Evolutionary conservation across 2,329 filamentous ascomycete species (phyloP), one percentile per base, ranked within the genome.

Genomic region (Canariomyces notabilis): DNA sequence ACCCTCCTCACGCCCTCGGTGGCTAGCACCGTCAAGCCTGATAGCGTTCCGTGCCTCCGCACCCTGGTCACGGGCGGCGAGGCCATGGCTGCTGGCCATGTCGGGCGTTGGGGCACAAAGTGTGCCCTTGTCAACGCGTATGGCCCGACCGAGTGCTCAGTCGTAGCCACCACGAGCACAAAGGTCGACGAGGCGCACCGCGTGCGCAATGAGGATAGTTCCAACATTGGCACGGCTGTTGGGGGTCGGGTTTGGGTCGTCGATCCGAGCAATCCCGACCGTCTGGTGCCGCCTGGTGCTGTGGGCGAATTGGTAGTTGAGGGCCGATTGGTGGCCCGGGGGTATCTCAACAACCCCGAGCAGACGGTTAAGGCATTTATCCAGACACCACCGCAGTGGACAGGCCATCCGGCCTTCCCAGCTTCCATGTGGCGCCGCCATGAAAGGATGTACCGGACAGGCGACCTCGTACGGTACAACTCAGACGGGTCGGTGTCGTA

Each of bases 281-380:
- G 61, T 14, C 67, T 78, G 4, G 66, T 72, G 4, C 71, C 74
- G 0, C 60, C 76, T 1, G 75, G 75, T 0, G 63, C 67, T 2
- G 66, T 77, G 1, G 76, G 76, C 5, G 75, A 79, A 57, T 62
- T 79, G n/a, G 60, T 77, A 3, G 64, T 80, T 12, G 75, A 76
- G 50, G 77, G 77, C 0, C 78, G 79, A 1, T 72, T 78, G n/a
- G 76, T 85, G 2, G 80, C 79, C 8, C 67, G 76, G 26, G 80
- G 79, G 20, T 85, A 85, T 49, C 64, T 83, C 18, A 75, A 75
- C 41, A 75, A 83, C 46, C 67, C 69, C 0, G 69, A 71, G 33
- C 81, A 80, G 61, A 84, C 81, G 0, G 69, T 68, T 2, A 70
- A 72, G 19, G 72, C 71, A 0, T 85, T 85, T 50, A 74, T 85